These are phyloP conservation scores for Phytophthora niederhauseri DNA, from an alignment of 352 stramenopile genomes.

Conservation along the genomic window DNA sequence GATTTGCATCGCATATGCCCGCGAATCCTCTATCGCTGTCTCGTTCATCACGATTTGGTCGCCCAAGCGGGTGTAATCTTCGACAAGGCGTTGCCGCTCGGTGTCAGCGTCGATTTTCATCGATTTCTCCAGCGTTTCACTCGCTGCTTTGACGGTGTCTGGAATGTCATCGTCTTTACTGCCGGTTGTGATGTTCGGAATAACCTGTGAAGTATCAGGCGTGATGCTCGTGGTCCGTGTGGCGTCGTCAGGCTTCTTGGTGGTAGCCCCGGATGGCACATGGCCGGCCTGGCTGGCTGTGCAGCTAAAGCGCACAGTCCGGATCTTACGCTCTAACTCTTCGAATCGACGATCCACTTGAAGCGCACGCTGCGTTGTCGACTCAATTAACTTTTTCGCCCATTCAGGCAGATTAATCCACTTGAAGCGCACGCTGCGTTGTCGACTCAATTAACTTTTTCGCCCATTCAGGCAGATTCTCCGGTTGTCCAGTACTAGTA, in stretches of 20 bases:
- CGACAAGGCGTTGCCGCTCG: background rate
- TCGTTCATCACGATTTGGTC: background rate
- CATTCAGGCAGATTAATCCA: background rate
- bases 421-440: background rate
- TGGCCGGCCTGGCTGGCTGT: background rate
- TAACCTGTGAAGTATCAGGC: background rate
- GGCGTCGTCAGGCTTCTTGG: background rate
- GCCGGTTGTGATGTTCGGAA: background rate
- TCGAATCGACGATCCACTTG: background rate
- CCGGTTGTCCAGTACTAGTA: background rate
- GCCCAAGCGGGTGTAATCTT: background rate
- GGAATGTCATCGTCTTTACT: background rate
- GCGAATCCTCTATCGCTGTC: background rate
- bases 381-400: background rate
- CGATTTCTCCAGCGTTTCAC: slow-evolving; percentile 1
- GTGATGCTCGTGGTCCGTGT: too few relatives aligned
- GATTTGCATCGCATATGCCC: background rate
- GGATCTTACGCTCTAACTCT: background rate
- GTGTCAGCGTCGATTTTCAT: background rate
- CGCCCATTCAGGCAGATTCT: background rate
- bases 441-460: background rate
- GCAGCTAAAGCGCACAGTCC: background rate
- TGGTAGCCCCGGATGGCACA: background rate
- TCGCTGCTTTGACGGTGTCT: background rate
- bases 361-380: background rate